Base-by-base conservation (phyloP, 768 basidiomycete genomes). In the Pisolithus tinctorius region DNA sequence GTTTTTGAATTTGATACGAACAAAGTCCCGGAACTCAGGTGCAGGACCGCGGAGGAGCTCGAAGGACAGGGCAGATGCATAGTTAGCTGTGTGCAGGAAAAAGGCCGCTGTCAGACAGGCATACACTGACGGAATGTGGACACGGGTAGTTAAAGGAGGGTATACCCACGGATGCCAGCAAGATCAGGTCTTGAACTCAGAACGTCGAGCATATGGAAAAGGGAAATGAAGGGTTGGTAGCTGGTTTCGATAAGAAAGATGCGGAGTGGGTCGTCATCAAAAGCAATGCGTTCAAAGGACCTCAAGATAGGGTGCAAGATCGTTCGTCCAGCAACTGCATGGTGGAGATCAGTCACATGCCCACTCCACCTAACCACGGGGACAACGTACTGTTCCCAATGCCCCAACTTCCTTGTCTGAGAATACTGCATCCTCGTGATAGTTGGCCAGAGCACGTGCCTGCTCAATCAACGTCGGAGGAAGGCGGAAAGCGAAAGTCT, bases 171-270 rank as follows among this genome's bases (percentile, higher is more conserved):
- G 55, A 88, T 79, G 26, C 77, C 85, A 51, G 68, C 64, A 54
- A 82, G 62, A 53, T 81, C 75, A 4, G 83, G 82, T 52, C 79
- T 69, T 17, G 72, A 66, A 40, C 74, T 66, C 51, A 71, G 60
- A 49, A 83, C 71, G 34, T 81, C 83, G 37, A 87, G 77, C 70
- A 86, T 81, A 60, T 81, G 79, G 77, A 94, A 86, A 62, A 93
- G 75, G 8, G 88, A 90, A 60, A 91, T 81, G 77, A 93, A 88
- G 5, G 90, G 83, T 67, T 92, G 89, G 72, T 92, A 93, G 51
- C 87, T 86, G 8, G 84, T 82, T 70, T 86, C 81, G 56, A 88
- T 74, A 54, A 91, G 70, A 65, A 86, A 72, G 64, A 93, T 74
- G 59, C 87, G 84, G 47, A 93, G 79, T 34, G 87, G 83, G 69